Evolutionary conservation across 2,329 filamentous ascomycete species (phyloP), one percentile per base, ranked within the genome.

Genomic region (Grosmannia penicillata): DNA sequence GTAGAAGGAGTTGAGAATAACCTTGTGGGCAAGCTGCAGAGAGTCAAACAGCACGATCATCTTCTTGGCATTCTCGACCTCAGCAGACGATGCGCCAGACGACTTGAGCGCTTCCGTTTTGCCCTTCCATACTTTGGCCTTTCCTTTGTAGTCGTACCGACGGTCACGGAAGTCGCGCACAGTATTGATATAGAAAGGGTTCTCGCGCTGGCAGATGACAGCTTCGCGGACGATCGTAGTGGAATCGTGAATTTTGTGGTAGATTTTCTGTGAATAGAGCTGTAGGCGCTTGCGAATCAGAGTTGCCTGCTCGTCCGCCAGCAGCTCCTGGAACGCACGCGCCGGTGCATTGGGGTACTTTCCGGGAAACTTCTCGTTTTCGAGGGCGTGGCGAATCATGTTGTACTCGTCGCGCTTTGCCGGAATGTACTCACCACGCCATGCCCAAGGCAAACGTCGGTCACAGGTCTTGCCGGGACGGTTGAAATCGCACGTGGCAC

Each of bases 1-100:
- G 50, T 98, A 98, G 65, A 98, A 98, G 40, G 86, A 94, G 65
- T 98, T 98, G 39, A 98, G 58, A 68, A 98, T 98, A 62, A 98
- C 91, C 57, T 98, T 98, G 66, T 98, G 91, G 0, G 91, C 91
- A 50, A 98, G 67, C 57, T 98, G 93, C 41, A 98, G 66, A 1
- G 91, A 98, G 56, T 98, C 91, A 55, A 84, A 98, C 5, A 98
- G 62, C 34, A 96, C 70, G 40, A 95, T 91, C 93, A 98, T 98
- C 66, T 98, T 98, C 64, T 95, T 96, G 6, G 86, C 91, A 41
- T 85, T 81, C 11, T 98, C 93, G 14, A 98, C 70, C 49, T 98
- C 91, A 2, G 62, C 58, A 8, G 72, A 61, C 2, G 78, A 54
- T 1, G 89, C 91, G 6, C 89, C 89, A 1, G 84, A 73, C 15